phyloP scores from a whole-genome alignment of 2,329 filamentous ascomycete genomes.

The Sarocladium kiliense region DNA sequence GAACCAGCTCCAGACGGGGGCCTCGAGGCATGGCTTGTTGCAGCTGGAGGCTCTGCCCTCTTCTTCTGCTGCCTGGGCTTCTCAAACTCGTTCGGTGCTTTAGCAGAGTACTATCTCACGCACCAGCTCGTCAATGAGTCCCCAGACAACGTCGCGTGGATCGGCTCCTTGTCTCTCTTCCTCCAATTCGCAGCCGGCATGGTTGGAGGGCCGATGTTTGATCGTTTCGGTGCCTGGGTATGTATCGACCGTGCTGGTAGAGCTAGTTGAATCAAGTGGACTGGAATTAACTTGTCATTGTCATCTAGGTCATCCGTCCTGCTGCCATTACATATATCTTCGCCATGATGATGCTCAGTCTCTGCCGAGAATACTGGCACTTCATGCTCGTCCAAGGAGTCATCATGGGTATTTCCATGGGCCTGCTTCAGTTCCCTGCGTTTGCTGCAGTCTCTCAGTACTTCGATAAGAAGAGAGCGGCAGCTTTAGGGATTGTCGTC shows the following conservation, averaged over 20 bases:
- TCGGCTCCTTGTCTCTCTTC: slow-evolving; percentile 32
- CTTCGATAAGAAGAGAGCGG: slow-evolving; percentile 41
- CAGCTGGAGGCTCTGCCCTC: slow-evolving; percentile 25
- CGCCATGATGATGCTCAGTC: slow-evolving; percentile 36
- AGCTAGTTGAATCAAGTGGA: neutral
- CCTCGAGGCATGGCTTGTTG: slow-evolving; percentile 29
- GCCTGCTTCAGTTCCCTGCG: slow-evolving; percentile 37
- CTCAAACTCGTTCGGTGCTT: slow-evolving; percentile 38
- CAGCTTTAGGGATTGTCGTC: slow-evolving; percentile 39
- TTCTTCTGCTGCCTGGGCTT: slow-evolving; percentile 37
- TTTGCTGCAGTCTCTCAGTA: slow-evolving; percentile 40
- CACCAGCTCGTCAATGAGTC: slow-evolving; percentile 26
- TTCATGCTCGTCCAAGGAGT: slow-evolving; percentile 47
- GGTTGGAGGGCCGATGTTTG: slow-evolving; percentile 33
- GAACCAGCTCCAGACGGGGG: neutral
- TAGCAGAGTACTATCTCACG: slow-evolving; percentile 36
- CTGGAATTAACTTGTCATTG: slow-evolving; percentile 13
- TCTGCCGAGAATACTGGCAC: slow-evolving; percentile 44
- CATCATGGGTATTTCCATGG: slow-evolving; percentile 34
- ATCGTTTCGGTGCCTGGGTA: slow-evolving; percentile 34
- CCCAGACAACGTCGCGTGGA: slow-evolving; percentile 34
- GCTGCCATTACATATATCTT: slow-evolving; percentile 29
- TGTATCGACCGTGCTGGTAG: slow-evolving; percentile 1
- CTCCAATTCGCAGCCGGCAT: slow-evolving; percentile 28
- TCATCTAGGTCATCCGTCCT: slow-evolving; percentile 20